A percentile compares a stretch with the other conserved stretches of the same genome.
phyloP scores from a whole-genome alignment of 179 eudicot species.

The Nepenthes alata region DNA sequence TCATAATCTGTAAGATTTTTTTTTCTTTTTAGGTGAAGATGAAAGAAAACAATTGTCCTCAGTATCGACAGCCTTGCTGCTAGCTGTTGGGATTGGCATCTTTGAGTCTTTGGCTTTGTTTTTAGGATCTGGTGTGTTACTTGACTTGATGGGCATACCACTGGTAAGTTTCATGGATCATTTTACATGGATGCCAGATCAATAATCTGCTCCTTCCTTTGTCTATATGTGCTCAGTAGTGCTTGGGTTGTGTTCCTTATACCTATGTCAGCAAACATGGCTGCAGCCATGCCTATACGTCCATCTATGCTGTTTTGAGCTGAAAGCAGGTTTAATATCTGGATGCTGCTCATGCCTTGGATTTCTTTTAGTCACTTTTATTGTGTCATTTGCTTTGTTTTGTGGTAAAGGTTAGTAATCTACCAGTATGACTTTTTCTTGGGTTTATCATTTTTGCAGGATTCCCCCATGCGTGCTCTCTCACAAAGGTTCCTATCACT shows the following conservation, averaged over 20 bases:
- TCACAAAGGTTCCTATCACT: constrained; percentile 63
- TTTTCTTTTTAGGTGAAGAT: constrained; percentile 8
- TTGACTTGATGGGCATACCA: constrained; percentile 78
- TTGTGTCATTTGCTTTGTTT: not conserved
- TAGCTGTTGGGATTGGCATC: constrained; percentile 69
- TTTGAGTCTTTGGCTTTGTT: constrained; percentile 66
- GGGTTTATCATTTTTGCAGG: constrained; percentile 26
- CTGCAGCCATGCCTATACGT: not conserved
- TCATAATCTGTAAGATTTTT: not conserved
- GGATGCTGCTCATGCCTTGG: not conserved
- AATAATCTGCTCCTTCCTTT: not conserved
- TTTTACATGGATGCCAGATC: not conserved
- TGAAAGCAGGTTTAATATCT: not conserved
- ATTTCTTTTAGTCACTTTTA: not conserved
- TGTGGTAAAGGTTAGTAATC: not conserved
- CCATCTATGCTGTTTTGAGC: not conserved
- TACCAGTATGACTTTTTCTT: constrained; percentile 2
- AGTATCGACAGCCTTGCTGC: constrained; percentile 68
- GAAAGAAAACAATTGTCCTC: constrained; percentile 65
- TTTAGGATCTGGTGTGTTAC: constrained; percentile 70
- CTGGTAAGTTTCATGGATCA: constrained; percentile 23
- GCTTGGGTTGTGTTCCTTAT: not conserved
- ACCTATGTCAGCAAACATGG: not conserved
- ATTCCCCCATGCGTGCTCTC: constrained; percentile 63
- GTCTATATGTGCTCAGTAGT: not conserved